Percentiles rank a stretch among this genome's conserved stretches.
phyloP scores from a whole-genome alignment of 75 land plant species.

The Selaginella tamariscina region DNA sequence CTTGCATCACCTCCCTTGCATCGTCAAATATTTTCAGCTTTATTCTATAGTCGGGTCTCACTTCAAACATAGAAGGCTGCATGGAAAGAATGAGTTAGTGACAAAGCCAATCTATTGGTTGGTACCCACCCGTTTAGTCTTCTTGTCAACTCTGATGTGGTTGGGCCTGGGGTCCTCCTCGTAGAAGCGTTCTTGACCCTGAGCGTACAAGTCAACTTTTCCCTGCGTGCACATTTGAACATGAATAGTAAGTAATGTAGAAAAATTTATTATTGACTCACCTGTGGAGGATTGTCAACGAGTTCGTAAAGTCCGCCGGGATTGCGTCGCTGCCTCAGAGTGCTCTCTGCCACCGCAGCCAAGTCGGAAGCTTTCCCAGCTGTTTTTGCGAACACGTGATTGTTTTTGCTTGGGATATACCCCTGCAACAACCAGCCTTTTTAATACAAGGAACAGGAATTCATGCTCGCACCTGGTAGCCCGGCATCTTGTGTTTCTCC shows the following conservation, averaged over 20 bases:
- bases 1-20: conserved; percentile 17
- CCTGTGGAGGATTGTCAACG: conserved; percentile 17
- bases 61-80: conserved; percentile 9
- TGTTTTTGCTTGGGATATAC: conserved; percentile 14
- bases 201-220: conserved; percentile 16
- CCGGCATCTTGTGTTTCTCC: conserved; percentile 20
- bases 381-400: conserved; percentile 16
- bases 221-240: conserved; percentile 16
- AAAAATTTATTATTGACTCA: not conserved
- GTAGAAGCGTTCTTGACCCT: conserved; percentile 13
- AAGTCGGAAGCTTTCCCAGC: conserved; percentile 18
- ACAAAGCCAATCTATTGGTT: not conserved
- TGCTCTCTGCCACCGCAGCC: conserved; percentile 15
- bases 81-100: not conserved
- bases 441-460: not conserved
- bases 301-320: conserved; percentile 10
- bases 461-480: conserved; percentile 17
- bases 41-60: conserved; percentile 13
- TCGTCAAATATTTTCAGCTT: conserved; percentile 8
- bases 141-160: conserved; percentile 17
- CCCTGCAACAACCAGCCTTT: conserved; percentile 9
- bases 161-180: conserved; percentile 14
- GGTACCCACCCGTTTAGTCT: conserved; percentile 4
- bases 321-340: conserved; percentile 8
- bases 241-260: no score